A percentile compares a stretch with the other conserved stretches of the same genome.
These are phyloP conservation scores for Pisolithus microcarpus DNA, from an alignment of 768 basidiomycete species.

Conservation along the genomic window DNA sequence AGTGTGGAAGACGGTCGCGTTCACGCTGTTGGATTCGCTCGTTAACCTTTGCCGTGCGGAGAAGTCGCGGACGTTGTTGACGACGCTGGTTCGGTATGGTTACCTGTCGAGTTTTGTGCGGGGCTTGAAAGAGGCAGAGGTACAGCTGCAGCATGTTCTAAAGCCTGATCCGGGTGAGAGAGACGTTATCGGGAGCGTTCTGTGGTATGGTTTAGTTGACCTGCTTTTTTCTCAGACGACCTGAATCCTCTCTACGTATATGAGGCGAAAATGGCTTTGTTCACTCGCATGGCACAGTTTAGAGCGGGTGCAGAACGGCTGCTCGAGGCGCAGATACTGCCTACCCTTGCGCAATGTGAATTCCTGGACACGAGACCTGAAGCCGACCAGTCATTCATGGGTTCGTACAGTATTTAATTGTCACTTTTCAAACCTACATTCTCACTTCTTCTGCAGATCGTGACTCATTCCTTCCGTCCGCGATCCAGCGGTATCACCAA, in stretches of 20 bases:
- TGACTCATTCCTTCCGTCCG: conserved; percentile 82
- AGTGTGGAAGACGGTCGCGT: conserved; percentile 95
- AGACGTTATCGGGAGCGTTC: neutral
- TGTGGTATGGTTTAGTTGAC: neutral
- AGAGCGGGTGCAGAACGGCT: conserved; percentile 79
- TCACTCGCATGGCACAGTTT: conserved; percentile 78
- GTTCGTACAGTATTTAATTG: conserved; percentile 32
- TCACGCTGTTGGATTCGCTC: conserved; percentile 80
- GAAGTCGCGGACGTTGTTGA: conserved; percentile 56
- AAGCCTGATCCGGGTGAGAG: conserved; percentile 88
- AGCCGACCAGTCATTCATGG: conserved; percentile 73
- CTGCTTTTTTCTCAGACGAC: conserved; percentile 50
- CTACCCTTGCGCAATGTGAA: conserved; percentile 74
- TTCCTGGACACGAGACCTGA: conserved; percentile 83
- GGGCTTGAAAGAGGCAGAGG: conserved; percentile 78
- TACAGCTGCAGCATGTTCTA: conserved; percentile 64
- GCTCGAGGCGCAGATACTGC: conserved; percentile 68
- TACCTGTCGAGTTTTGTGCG: conserved; percentile 75
- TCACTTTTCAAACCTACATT: neutral
- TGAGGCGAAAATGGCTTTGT: conserved; percentile 88
- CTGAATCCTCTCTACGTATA: conserved; percentile 90
- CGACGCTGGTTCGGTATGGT: conserved; percentile 61
- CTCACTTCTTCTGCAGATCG: conserved; percentile 43
- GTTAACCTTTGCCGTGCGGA: conserved; percentile 64
- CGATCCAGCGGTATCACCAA: conserved; percentile 86